A percentile compares a stretch with the other conserved stretches of the same genome.
Evolutionary conservation across 2,329 filamentous ascomycete genomes (phyloP).

Genomic region (Xylariaceae sp.): DNA sequence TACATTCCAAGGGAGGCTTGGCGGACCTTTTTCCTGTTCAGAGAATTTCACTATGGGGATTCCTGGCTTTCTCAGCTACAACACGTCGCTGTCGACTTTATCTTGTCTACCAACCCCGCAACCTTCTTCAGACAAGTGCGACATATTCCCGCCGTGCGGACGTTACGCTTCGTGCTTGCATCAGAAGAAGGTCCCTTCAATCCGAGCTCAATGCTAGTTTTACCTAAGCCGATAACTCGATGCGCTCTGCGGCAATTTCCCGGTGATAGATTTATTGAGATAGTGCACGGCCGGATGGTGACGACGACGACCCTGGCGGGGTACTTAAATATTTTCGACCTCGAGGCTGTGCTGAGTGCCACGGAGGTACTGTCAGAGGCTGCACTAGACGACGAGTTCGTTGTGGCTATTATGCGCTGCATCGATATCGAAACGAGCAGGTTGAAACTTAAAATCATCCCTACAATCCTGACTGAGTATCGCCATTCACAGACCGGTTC

Average conservation of each 20-base stretch:
- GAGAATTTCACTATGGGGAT: slow-evolving; percentile 3
- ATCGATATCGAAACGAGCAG: not conserved
- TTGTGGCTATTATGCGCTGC: not conserved
- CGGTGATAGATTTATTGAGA: too few relatives aligned
- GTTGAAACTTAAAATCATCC: not conserved
- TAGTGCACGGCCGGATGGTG: not conserved
- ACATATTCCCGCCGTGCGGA: not conserved
- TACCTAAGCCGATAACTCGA: not conserved
- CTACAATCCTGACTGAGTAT: not conserved
- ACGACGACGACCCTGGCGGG: not conserved
- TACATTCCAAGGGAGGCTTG: slow-evolving; percentile 15
- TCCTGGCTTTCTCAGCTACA: not conserved
- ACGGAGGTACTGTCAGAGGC: not conserved
- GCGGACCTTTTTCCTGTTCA: slow-evolving; percentile 8
- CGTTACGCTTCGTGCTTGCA: not conserved
- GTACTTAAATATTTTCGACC: not conserved
- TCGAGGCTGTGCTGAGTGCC: not conserved
- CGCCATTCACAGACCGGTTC: not conserved
- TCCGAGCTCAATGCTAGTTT: not conserved
- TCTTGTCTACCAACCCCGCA: not conserved
- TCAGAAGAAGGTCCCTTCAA: not conserved
- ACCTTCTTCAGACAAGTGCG: not conserved
- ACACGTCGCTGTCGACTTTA: not conserved
- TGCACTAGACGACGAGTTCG: not conserved
- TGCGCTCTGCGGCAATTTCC: not conserved